Percentiles rank a stretch among this genome's conserved stretches.
Conservation (phyloP, 768 basidiomycete genomes). For the Leucogyrophana mollusca region DNA sequence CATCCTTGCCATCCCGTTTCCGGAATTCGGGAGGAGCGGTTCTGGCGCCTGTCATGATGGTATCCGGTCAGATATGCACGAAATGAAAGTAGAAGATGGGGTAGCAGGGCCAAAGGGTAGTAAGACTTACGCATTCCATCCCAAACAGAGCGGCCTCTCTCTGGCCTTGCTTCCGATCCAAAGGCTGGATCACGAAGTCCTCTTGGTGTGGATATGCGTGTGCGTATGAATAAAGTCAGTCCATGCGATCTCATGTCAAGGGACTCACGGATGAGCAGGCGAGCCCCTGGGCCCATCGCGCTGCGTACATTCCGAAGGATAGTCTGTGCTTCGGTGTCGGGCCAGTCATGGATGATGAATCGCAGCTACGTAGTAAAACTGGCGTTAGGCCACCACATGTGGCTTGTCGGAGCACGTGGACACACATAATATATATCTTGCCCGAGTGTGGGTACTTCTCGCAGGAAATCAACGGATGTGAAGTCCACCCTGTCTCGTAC, state of each 20-base stretch:
- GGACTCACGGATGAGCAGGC: slow-evolving; percentile 26
- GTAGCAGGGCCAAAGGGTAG: no score
- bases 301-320: slow-evolving; percentile 24
- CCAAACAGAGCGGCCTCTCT: no score
- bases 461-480: slow-evolving; percentile 15
- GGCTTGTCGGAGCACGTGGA: slow-evolving; percentile 7
- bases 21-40: slow-evolving; percentile 26
- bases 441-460: slow-evolving; percentile 6
- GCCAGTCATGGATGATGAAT: slow-evolving; percentile 33
- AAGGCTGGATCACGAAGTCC: no score
- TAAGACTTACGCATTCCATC: no score
- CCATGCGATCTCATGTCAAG: slow-evolving; percentile 6
- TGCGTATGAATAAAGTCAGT: slow-evolving; percentile 14
- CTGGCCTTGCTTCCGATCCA: no score
- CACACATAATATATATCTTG: slow-evolving; percentile 17
- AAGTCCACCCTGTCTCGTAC: slow-evolving; percentile 13
- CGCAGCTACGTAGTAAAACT: slow-evolving; percentile 8
- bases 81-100: no score
- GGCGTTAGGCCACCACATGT: slow-evolving; percentile 2
- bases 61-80: no score
- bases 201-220: slow-evolving; percentile 4
- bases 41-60: slow-evolving; percentile 17
- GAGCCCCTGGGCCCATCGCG: slow-evolving; percentile 20
- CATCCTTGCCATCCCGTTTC: slow-evolving; percentile 16
- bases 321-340: slow-evolving; percentile 17